A percentile compares a stretch with the other conserved stretches of the same genome.
Evolutionary conservation across 164 flowering plant genomes (phyloP).

Genomic region (Vitis rotundifolia): DNA sequence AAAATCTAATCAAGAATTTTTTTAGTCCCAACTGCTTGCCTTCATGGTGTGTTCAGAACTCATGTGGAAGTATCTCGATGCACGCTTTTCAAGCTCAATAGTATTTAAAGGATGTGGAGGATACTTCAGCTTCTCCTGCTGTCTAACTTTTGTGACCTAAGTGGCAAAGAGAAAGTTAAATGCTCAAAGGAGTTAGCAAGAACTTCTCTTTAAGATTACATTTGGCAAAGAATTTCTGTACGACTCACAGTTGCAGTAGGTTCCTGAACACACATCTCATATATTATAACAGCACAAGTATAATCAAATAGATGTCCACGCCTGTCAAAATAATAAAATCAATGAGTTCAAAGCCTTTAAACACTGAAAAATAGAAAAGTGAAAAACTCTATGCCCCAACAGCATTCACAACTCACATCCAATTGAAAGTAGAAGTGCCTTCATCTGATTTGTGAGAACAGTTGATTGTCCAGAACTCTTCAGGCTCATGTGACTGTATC

Average conservation of each 20-base stretch:
- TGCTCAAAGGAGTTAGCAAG: background rate
- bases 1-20: background rate
- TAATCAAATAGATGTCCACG: slow-evolving; percentile 94
- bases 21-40: slow-evolving; percentile 36
- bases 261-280: slow-evolving; percentile 94
- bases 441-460: slow-evolving; percentile 86
- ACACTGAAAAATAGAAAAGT: background rate
- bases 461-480: slow-evolving; percentile 91
- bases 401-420: slow-evolving; percentile 62
- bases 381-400: background rate
- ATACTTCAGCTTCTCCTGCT: slow-evolving; percentile 75
- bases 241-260: slow-evolving; percentile 85
- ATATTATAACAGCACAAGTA: slow-evolving; percentile 69
- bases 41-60: slow-evolving; percentile 98
- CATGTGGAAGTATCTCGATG: slow-evolving; percentile 89
- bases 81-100: slow-evolving; percentile 96
- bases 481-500: slow-evolving; percentile 91
- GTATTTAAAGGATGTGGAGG: slow-evolving; percentile 95
- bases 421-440: slow-evolving; percentile 72
- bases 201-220: background rate
- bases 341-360: background rate
- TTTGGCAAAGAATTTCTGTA: background rate
- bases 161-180: background rate
- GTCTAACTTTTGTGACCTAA: slow-evolving; percentile 77
- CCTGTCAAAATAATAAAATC: slow-evolving; percentile 39